phyloP scores from a whole-genome alignment of 2,329 filamentous ascomycete genomes.

The Fusarium annulatum region DNA sequence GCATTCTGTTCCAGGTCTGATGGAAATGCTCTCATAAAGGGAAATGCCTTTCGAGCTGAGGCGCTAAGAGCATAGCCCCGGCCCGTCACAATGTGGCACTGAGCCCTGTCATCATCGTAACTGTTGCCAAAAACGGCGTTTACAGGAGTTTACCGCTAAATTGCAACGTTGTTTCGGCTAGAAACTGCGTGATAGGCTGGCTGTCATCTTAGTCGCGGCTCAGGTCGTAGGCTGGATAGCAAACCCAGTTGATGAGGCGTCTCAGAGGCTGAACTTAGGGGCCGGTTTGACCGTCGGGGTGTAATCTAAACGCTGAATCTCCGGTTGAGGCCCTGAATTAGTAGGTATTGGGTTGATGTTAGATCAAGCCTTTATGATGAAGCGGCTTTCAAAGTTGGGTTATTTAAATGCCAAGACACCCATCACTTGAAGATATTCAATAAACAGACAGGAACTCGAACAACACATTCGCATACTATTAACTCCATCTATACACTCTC shows the following conservation, averaged over 20 bases:
- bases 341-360: neutral
- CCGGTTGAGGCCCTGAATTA: slow-evolving; percentile 11
- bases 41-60: slow-evolving; percentile 8
- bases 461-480: neutral
- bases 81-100: slow-evolving; percentile 1
- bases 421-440: neutral
- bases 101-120: neutral
- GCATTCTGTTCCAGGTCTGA: neutral
- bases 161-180: slow-evolving; percentile 18
- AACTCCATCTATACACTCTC: neutral
- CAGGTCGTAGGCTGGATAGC: neutral
- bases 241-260: slow-evolving; percentile 3
- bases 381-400: neutral
- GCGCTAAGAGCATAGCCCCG: neutral
- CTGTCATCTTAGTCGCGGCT: neutral
- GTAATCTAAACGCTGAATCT: neutral
- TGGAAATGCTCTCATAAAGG: neutral
- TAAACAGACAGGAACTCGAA: neutral
- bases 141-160: neutral
- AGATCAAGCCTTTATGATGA: neutral
- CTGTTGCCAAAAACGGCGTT: neutral
- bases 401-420: slow-evolving; percentile 18
- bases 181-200: neutral
- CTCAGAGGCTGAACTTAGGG: slow-evolving; percentile 18
- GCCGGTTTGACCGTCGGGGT: slow-evolving; percentile 27